A percentile compares a stretch with the other conserved stretches of the same genome.
phyloP scores from a whole-genome alignment of 257 asterid species.

The Mitragyna speciosa region DNA sequence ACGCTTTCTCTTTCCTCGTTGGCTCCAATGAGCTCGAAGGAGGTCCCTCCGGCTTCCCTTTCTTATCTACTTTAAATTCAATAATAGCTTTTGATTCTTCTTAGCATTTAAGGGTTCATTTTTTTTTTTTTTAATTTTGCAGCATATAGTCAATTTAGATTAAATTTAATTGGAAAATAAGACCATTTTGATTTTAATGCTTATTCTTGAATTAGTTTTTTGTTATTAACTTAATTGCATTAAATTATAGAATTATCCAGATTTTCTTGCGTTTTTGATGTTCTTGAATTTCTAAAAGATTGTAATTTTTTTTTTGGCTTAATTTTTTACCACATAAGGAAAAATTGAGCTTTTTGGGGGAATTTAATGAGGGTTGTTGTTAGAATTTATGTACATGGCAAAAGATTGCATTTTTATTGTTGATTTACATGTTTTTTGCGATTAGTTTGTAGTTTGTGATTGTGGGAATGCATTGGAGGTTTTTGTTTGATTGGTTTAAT shows the following conservation, averaged over 20 bases:
- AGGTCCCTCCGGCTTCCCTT: slow-evolving; percentile 37
- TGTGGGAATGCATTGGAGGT: not conserved
- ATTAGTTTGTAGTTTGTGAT: not conserved
- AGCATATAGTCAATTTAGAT: not conserved
- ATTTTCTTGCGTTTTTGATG: not conserved
- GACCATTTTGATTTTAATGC: not conserved
- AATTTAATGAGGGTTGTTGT: not conserved
- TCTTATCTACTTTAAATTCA: not conserved
- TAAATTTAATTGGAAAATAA: not conserved
- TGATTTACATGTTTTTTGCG: not conserved
- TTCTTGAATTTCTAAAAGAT: not conserved
- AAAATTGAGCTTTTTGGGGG: not conserved
- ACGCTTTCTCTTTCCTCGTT: slow-evolving; percentile 50
- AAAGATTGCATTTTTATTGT: not conserved
- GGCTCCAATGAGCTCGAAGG: slow-evolving; percentile 85
- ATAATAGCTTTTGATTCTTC: not conserved
- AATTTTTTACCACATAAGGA: not conserved
- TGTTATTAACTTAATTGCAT: not conserved
- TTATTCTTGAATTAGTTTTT: not conserved
- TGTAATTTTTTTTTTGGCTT: not conserved
- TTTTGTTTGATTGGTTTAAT: not conserved
- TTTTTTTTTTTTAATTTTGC: no score
- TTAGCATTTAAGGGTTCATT: not conserved
- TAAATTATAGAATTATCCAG: not conserved
- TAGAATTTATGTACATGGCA: not conserved